These are phyloP conservation scores for Fagus sylvatica DNA, from an alignment of 306 rosid species.

Conservation along the genomic window DNA sequence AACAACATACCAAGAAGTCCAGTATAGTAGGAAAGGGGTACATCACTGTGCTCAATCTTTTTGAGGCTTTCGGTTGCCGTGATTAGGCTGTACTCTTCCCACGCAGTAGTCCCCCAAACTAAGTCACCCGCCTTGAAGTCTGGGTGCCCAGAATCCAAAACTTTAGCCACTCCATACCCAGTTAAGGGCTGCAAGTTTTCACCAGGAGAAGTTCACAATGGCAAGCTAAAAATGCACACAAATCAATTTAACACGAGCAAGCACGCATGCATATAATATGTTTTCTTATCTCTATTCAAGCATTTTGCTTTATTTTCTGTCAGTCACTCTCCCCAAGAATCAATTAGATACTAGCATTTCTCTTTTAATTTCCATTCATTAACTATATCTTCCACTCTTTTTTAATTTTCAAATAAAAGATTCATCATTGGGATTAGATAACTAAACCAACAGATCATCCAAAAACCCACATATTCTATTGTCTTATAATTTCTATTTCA, in stretches of 20 bases:
- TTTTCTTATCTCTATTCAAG: no score
- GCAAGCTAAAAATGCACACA: background rate
- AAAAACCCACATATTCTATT: no score
- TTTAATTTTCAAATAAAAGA: no score
- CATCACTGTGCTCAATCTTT: slow-evolving; percentile 34
- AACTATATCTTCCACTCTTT: no score
- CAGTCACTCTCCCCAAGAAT: no score
- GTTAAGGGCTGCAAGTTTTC: slow-evolving; percentile 23
- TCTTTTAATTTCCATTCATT: no score
- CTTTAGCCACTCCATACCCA: slow-evolving; percentile 53
- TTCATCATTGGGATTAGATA: no score
- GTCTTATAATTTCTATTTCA: no score
- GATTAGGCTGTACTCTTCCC: slow-evolving; percentile 57
- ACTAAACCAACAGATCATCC: no score
- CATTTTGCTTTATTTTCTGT: no score
- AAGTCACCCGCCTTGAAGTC: slow-evolving; percentile 48
- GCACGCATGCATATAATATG: no score
- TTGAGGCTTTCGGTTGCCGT: slow-evolving; percentile 23
- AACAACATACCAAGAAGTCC: slow-evolving; percentile 22
- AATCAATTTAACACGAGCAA: background rate
- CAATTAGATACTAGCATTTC: no score
- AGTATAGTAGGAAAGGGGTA: slow-evolving; percentile 54
- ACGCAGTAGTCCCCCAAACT: slow-evolving; percentile 43
- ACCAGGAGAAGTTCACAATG: background rate
- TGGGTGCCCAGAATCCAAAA: slow-evolving; percentile 47